Conservation (phyloP, 305 asterid species). For the Fraxinus greggii region DNA sequence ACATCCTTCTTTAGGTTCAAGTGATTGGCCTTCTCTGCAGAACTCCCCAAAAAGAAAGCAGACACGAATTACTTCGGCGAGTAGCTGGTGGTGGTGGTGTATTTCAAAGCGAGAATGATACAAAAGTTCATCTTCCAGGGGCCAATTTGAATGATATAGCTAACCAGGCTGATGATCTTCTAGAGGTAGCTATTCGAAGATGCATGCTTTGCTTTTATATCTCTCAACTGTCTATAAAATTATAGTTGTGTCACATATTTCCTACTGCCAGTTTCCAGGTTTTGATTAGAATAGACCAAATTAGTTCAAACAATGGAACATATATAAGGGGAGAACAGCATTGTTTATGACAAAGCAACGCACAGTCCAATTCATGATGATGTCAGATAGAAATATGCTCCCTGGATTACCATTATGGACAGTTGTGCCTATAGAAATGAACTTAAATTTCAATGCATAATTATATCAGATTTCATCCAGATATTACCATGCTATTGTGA, state of each 20-base stretch:
- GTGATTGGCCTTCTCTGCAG: slow-evolving; percentile 92
- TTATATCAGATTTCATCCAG: too few species aligned
- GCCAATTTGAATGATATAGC: slow-evolving; percentile 91
- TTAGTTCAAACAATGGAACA: background rate
- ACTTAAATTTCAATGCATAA: too few species aligned
- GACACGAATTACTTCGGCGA: slow-evolving; percentile 85
- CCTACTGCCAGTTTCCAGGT: background rate
- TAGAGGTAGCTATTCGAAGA: slow-evolving; percentile 59
- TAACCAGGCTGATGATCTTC: slow-evolving; percentile 94
- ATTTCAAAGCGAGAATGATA: slow-evolving; percentile 62
- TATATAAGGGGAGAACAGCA: background rate
- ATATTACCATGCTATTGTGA: background rate
- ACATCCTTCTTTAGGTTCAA: slow-evolving; percentile 64
- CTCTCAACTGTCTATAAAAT: background rate
- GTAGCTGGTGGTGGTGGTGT: slow-evolving; percentile 98
- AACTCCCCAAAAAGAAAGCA: slow-evolving; percentile 89
- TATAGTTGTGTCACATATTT: slow-evolving; percentile 11
- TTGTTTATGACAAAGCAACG: background rate
- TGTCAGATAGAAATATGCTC: background rate
- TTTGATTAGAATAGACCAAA: too few species aligned
- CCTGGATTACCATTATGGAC: background rate
- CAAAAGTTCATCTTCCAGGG: slow-evolving; percentile 96
- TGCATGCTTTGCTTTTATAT: slow-evolving; percentile 16
- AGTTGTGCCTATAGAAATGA: too few species aligned
- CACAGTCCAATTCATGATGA: background rate